Evolutionary conservation across 805 yeast genomes (phyloP), one percentile per base, ranked within the genome.

Genomic region (Candida manassasensis): DNA sequence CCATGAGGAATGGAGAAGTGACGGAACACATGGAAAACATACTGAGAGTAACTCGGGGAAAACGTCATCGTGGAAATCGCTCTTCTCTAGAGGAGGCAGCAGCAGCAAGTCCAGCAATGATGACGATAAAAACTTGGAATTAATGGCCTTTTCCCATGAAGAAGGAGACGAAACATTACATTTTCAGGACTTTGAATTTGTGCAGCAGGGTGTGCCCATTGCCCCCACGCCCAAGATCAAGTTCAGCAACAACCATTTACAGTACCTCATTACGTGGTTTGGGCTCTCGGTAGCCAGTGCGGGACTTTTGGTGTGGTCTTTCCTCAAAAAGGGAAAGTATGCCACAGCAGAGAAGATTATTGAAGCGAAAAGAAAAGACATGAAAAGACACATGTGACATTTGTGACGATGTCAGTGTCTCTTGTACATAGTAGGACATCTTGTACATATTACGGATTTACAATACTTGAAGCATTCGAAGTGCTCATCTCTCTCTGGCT

Each of bases 201-300:
- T 78, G 37, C 74, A 71, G 39, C 81, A 85, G 4, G 98, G 98
- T 36, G 90, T 90, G 5, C 98, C 98, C 8, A 56, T 93, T 8
- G 98, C 96, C 1, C 79, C 82, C 36, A 61, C 69, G 6, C 89
- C 96, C n/a, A 77, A 77, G 47, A 76, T 90, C 21, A 89, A 81
- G 45, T 73, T 86, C 53, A 79, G 83, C 41, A 93, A 93, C 57
- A 87, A 88, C 53, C 98, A 93, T 54, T 61, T 89, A 57, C 96
- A 90, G 57, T 93, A 93, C 56, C 63, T 93, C 51, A 77, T 87
- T 14, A 93, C 98, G 0, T 93, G 98, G 98, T 90, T 85, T 56
- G 95, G 96, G 0, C 72, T 90, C 28, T 78, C 88, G 2, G 49
- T 84, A 27, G 74, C 85, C 25, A 82, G 95, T 24, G 49, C 88